Base-by-base conservation (phyloP, 2,329 filamentous ascomycete genomes). In the Calonectria pseudoturangicola region DNA sequence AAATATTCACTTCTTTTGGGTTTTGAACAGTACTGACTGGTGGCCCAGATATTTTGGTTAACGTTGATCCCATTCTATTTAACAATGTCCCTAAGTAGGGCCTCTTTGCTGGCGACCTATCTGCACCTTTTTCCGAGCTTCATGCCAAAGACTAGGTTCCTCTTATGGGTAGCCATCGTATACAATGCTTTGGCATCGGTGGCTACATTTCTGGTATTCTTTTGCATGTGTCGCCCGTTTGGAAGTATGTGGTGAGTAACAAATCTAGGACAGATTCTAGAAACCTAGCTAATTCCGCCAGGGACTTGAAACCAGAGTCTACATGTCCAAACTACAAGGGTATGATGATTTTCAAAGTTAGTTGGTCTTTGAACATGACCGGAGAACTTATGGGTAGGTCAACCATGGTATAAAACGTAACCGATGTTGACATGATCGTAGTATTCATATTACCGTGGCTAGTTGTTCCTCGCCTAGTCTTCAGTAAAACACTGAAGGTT, bases 361-460 rank as follows among this genome's bases (percentile, higher is more conserved):
- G n/a, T 12, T 56, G 51, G 51, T 18, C 18, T 56, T 18, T 56
- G 2, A 36, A 36, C 18, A 36, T 56, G n/a, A 18, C 51, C 8
- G 51, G 16, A 36, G 51, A 56, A 5, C 13, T 56, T 12, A n/a
- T 56, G 18, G 18, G 51, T 56, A n/a, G 18, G 50, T 51, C 48
- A 51, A 8, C 3, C 3, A 36, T 36, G 33, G 10, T 13, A 36
- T 10, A 10, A 6, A 30, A 28, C 15, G 18, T 33, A 54, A 54
- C n/a, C 5, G 4, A 36, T 30, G 18, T 2, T 10, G 33, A 36
- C 33, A 13, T 36, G 12, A 12, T 36, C 16, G 13, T 21, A 56
- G 51, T 33, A 12, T 56, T 56, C 18, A 25, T 56, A 10, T 13
- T 56, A 9, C 51, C 51, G 18, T 56, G 51, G 51, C 18, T 56